A percentile compares a stretch with the other conserved stretches of the same genome.
Evolutionary conservation across 306 rosid genomes (phyloP).

Genomic region (Neltuma alba): DNA sequence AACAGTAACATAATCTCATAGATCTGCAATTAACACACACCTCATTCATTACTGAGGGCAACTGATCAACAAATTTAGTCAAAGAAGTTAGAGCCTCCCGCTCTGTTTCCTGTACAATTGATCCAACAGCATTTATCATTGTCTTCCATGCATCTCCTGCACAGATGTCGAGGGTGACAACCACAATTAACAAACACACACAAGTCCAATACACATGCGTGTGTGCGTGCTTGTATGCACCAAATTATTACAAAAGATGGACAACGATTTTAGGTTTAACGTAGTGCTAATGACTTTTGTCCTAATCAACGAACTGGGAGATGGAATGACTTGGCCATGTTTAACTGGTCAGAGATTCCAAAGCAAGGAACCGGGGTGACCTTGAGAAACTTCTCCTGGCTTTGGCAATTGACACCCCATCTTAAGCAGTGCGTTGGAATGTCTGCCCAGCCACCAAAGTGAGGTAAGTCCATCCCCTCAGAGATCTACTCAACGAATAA

Average conservation of each 20-base stretch:
- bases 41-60: conserved; percentile 84
- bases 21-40: conserved; percentile 40
- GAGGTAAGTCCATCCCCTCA: background rate
- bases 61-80: conserved; percentile 89
- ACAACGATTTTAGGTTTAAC: background rate
- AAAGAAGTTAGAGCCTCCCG: conserved; percentile 70
- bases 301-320: background rate
- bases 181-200: conserved; percentile 1
- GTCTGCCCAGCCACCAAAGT: background rate
- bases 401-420: background rate
- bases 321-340: background rate
- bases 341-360: background rate
- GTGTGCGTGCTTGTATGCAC: background rate
- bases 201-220: background rate
- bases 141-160: conserved; percentile 84
- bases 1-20: conserved; percentile 11
- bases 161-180: conserved; percentile 25
- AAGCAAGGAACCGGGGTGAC: background rate
- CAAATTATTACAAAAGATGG: conserved; percentile 3
- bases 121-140: conserved; percentile 64
- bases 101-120: conserved; percentile 63
- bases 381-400: background rate
- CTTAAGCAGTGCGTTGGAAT: background rate
- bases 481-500: background rate
- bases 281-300: background rate